Conservation (phyloP, 2,329 filamentous ascomycete species). For the Elsinoe necatrix region DNA sequence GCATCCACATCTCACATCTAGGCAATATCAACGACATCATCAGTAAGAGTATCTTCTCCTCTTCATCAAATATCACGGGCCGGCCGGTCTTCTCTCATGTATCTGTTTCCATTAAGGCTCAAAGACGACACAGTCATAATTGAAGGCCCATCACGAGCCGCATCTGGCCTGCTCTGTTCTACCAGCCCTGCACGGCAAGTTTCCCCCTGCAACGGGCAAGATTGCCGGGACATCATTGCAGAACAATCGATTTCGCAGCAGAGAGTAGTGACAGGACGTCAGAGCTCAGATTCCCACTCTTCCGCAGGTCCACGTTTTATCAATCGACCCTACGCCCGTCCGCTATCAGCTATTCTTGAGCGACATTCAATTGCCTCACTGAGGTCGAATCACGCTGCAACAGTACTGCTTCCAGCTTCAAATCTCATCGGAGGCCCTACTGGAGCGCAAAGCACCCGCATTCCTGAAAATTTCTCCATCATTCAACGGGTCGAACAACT, state of each 20-base stretch:
- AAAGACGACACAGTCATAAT: background rate
- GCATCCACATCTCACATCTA: too few relatives aligned
- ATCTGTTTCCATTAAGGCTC: background rate
- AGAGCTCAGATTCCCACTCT: background rate
- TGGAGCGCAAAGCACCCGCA: background rate
- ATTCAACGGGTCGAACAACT: background rate
- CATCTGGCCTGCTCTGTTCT: too few relatives aligned
- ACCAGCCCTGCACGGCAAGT: background rate
- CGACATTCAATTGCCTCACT: constrained; percentile 36
- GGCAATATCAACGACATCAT: background rate
- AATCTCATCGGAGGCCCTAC: background rate
- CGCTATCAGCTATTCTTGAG: constrained; percentile 39
- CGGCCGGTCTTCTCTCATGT: background rate
- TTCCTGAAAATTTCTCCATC: background rate
- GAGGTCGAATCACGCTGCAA: constrained; percentile 26
- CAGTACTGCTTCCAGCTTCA: background rate
- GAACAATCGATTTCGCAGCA: background rate
- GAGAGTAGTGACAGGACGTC: too few relatives aligned
- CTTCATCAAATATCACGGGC: constrained; percentile 2
- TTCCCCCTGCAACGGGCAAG: background rate
- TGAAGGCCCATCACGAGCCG: background rate
- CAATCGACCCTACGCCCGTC: constrained; percentile 28
- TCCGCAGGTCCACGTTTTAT: constrained; percentile 19
- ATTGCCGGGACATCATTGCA: background rate
- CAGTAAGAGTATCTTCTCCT: background rate